Evolutionary conservation across 2,329 filamentous ascomycete genomes (phyloP).

Genomic region (Fusarium buharicum): DNA sequence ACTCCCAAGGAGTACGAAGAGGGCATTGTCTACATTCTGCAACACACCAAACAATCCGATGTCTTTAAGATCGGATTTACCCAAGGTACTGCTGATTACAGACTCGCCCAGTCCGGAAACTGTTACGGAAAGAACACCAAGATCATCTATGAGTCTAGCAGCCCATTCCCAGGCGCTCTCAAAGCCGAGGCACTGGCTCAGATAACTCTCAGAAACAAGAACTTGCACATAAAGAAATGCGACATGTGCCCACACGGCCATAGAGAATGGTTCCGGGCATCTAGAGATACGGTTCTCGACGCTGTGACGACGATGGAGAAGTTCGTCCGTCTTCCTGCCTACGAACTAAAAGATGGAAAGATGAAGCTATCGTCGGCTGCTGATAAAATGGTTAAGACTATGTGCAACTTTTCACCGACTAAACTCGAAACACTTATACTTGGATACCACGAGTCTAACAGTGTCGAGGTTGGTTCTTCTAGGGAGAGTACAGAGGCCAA

Average conservation of each 20-base stretch:
- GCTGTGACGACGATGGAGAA: slow-evolving; percentile 19
- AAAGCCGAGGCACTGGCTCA: slow-evolving; percentile 23
- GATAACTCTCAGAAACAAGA: not conserved
- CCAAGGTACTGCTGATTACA: not conserved
- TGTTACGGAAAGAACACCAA: slow-evolving; percentile 9
- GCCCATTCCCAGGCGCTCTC: slow-evolving; percentile 1
- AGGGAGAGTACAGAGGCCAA: not conserved
- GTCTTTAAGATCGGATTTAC: slow-evolving; percentile 28
- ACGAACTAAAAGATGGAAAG: slow-evolving; percentile 13
- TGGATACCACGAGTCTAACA: not conserved
- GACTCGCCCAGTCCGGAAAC: slow-evolving; percentile 5
- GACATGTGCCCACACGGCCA: slow-evolving; percentile 11
- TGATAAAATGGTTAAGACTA: slow-evolving; percentile 1
- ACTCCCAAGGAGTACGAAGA: not conserved
- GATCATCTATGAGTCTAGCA: slow-evolving; percentile 11
- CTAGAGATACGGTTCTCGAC: not conserved
- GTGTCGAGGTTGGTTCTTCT: not conserved
- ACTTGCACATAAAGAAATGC: not conserved
- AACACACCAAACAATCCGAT: not conserved
- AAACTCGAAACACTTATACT: not conserved
- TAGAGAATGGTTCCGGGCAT: slow-evolving; percentile 8
- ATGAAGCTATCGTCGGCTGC: slow-evolving; percentile 15
- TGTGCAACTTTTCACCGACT: slow-evolving; percentile 6
- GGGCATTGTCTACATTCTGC: slow-evolving; percentile 22
- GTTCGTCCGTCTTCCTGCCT: slow-evolving; percentile 15